phyloP scores from a whole-genome alignment of 768 basidiomycete species.

The Podaxis sp. region DNA sequence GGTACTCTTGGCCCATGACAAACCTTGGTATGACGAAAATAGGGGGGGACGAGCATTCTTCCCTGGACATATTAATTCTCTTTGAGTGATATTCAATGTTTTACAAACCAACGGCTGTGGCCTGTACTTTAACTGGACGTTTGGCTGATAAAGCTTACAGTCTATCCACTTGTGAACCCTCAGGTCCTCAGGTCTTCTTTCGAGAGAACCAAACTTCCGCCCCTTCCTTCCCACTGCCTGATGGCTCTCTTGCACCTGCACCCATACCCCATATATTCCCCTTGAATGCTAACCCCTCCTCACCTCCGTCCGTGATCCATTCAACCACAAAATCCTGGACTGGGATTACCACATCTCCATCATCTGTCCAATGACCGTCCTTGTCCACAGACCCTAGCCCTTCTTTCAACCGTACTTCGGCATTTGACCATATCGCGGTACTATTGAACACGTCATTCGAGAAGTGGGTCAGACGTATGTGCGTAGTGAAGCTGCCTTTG shows the following conservation, averaged over 20 bases:
- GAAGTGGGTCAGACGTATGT: slow-evolving; percentile 39
- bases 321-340: slow-evolving; percentile 36
- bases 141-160: too few species aligned
- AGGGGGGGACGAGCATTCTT: slow-evolving; percentile 42
- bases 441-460: slow-evolving; percentile 38
- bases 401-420: slow-evolving; percentile 27
- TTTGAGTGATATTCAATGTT: slow-evolving; percentile 13
- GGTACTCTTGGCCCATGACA: slow-evolving; percentile 56
- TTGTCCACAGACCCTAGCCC: slow-evolving; percentile 20
- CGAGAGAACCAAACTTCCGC: slow-evolving; percentile 40
- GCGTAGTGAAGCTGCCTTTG: slow-evolving; percentile 33
- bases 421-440: slow-evolving; percentile 37
- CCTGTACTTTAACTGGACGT: too few species aligned
- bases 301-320: slow-evolving; percentile 31
- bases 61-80: slow-evolving; percentile 34
- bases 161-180: too few species aligned
- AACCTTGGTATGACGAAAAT: slow-evolving; percentile 49
- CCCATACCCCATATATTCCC: slow-evolving; percentile 42
- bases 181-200: neutral
- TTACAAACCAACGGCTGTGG: neutral
- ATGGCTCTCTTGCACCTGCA: slow-evolving; percentile 28
- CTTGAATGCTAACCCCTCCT: slow-evolving; percentile 39
- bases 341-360: slow-evolving; percentile 32
- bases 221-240: slow-evolving; percentile 28
- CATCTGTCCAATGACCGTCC: slow-evolving; percentile 9